Percentiles rank a stretch among this genome's conserved stretches.
phyloP scores from a whole-genome alignment of 805 yeast genomes.

The Cyberlindnera galapagoensis region DNA sequence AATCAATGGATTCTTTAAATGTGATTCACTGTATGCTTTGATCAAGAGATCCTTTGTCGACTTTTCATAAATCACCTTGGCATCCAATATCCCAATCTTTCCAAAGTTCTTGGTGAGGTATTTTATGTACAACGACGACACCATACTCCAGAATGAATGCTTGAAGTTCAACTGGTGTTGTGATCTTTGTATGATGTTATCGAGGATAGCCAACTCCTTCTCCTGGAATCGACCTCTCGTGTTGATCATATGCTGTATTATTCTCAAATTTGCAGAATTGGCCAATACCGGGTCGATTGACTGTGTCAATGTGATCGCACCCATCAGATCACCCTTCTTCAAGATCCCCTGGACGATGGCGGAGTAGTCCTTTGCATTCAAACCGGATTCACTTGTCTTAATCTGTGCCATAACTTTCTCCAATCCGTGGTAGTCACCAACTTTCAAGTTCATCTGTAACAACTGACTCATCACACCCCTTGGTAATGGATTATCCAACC shows the following conservation, averaged over 20 bases:
- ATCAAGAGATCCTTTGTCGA: constrained; percentile 11
- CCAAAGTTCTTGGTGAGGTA: constrained; percentile 10
- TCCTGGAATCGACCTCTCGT: constrained; percentile 7
- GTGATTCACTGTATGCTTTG: constrained; percentile 7
- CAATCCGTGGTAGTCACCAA: constrained; percentile 16
- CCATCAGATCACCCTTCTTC: constrained; percentile 8
- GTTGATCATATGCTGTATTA: constrained; percentile 12
- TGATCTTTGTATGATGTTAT: constrained; percentile 13
- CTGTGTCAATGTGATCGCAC: constrained; percentile 5
- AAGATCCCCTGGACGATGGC: constrained; percentile 16
- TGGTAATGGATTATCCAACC: constrained; percentile 12
- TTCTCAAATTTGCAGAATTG: constrained; percentile 8
- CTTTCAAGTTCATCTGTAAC: constrained; percentile 13
- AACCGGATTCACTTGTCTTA: constrained; percentile 6
- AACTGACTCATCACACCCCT: constrained; percentile 12
- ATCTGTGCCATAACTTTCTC: constrained; percentile 18
- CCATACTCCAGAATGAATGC: constrained; percentile 17
- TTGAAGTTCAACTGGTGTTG: constrained; percentile 3
- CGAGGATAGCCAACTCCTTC: constrained; percentile 11
- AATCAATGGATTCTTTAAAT: constrained; percentile 2
- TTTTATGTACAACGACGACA: constrained; percentile 16
- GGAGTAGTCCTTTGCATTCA: constrained; percentile 15
- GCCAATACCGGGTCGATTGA: constrained; percentile 3
- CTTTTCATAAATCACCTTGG: constrained; percentile 11
- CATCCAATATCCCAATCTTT: constrained; percentile 3